phyloP scores from a whole-genome alignment of 1,284 basidiomycete genomes.

The Mycosarcoma maydis region DNA sequence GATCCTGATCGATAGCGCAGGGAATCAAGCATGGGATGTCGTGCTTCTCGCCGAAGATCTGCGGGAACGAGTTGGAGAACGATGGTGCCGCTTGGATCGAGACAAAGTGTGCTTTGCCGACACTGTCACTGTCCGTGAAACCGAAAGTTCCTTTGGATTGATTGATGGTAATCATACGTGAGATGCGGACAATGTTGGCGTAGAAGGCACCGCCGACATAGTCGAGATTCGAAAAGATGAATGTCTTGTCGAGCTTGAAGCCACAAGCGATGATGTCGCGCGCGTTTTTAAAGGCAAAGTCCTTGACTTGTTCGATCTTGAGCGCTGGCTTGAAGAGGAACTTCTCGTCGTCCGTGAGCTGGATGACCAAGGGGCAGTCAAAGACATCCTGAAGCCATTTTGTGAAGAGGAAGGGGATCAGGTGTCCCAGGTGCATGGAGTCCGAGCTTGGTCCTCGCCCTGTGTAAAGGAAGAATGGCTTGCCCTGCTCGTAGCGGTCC shows the following conservation, averaged over 20 bases:
- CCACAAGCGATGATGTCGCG: constrained; percentile 96
- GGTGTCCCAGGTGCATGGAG: constrained; percentile 97
- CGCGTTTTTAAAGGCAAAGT: constrained; percentile 86
- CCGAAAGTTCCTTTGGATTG: constrained; percentile 96
- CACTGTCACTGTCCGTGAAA: constrained; percentile 89
- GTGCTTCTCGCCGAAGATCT: constrained; percentile 87
- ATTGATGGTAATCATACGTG: constrained; percentile 89
- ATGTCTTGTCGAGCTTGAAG: constrained; percentile 90
- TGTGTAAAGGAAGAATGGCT: constrained; percentile 98
- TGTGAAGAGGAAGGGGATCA: constrained; percentile 97
- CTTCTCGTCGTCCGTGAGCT: constrained; percentile 98
- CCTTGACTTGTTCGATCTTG: constrained; percentile 86
- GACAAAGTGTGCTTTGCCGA: constrained; percentile 97
- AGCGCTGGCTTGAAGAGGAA: constrained; percentile 96
- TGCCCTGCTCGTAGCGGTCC: constrained; percentile 93
- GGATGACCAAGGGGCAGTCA: constrained; percentile 90
- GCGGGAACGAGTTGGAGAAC: constrained; percentile 98
- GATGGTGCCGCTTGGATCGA: constrained; percentile 96
- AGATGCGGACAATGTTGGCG: constrained; percentile 90
- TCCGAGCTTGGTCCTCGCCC: constrained; percentile 95
- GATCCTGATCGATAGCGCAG: constrained; percentile 94
- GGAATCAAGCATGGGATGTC: constrained; percentile 94
- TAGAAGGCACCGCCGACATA: constrained; percentile 92
- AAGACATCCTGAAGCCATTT: constrained; percentile 99
- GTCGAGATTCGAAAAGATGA: constrained; percentile 93